Evolutionary conservation across 495 filamentous ascomycete species (phyloP), one percentile per base, ranked within the genome.

Genomic region (Sporormia fimetaria): DNA sequence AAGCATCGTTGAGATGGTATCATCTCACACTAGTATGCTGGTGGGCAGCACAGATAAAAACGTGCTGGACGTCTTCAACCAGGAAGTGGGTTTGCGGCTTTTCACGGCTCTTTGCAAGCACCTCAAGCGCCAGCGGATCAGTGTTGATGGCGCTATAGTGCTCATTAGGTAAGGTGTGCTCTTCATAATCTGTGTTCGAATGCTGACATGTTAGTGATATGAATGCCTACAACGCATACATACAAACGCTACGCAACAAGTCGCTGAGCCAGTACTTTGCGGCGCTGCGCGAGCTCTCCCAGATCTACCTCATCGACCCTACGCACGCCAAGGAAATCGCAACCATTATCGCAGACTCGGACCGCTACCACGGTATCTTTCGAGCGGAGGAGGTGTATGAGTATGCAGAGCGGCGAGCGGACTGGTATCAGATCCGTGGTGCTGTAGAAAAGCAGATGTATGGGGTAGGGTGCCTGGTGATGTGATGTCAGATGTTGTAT

Each of bases 381-480:
- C 69, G 86, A 31, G 83, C 86, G 17, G 90, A 99, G 56, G 92
- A 99, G 62, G 90, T 96, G 1, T 94, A 90, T 56, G 92, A 95
- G 65, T 99, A 90, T 64, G 92, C 87, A 9, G 85, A 94, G 59
- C 66, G 92, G 44, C 67, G 92, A 42, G 87, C 86, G 48, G 92
- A 99, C 61, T 99, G 92, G 92, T 92, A 80, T 57, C 68, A 73
- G 38, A 81, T 99, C 3, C 80, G 79, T 64, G 72, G 71, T 42
- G 75, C 85, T 39, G 87, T 99, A 15, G 92, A 99, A 69, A 78
- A 82, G 63, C 87, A 85, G 16, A 94, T 96, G 92, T 96, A 95
- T 68, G 92, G 92, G 32, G 70, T 90, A 63, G 92, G 93, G 32
- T 98, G 90, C 57, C 60, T 51, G 27, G 58, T 88, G 33, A 94